A percentile compares a stretch with the other conserved stretches of the same genome.
Conservation (phyloP, 2,329 filamentous ascomycete species). For the Teratosphaeria viscida region DNA sequence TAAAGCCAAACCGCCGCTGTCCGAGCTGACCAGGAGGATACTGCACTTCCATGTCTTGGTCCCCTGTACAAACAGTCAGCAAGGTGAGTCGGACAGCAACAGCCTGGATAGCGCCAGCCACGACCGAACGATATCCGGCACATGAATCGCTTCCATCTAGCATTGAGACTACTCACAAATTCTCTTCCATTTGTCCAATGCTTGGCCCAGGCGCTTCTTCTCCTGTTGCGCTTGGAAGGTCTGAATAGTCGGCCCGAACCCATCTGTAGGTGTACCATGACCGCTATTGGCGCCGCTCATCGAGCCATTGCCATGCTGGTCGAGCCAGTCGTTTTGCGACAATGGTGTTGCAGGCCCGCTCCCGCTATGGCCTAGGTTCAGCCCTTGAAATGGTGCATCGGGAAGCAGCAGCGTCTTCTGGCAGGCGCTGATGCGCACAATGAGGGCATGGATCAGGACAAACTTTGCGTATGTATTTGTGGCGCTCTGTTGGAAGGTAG, state of each 20-base stretch:
- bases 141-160: slow-evolving; percentile 7
- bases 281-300: slow-evolving; percentile 26
- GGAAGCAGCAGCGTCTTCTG: slow-evolving; percentile 31
- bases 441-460: slow-evolving; percentile 58
- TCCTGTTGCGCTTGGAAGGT: slow-evolving; percentile 40
- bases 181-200: slow-evolving; percentile 61
- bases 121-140: not conserved
- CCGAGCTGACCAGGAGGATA: slow-evolving; percentile 47
- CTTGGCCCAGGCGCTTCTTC: slow-evolving; percentile 37
- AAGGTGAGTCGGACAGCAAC: not conserved
- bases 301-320: slow-evolving; percentile 25
- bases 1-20: slow-evolving; percentile 58
- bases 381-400: slow-evolving; percentile 14
- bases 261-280: slow-evolving; percentile 32
- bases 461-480: slow-evolving; percentile 68
- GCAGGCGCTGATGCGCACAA: slow-evolving; percentile 49
- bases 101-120: not conserved
- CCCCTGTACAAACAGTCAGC: slow-evolving; percentile 40
- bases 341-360: slow-evolving; percentile 47
- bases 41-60: slow-evolving; percentile 57
- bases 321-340: slow-evolving; percentile 50
- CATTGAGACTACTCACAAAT: slow-evolving; percentile 48
- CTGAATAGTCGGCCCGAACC: slow-evolving; percentile 31
- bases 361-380: slow-evolving; percentile 20
- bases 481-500: slow-evolving; percentile 51